phyloP scores from a whole-genome alignment of 257 asterid species.

The Coffea eugenioides region DNA sequence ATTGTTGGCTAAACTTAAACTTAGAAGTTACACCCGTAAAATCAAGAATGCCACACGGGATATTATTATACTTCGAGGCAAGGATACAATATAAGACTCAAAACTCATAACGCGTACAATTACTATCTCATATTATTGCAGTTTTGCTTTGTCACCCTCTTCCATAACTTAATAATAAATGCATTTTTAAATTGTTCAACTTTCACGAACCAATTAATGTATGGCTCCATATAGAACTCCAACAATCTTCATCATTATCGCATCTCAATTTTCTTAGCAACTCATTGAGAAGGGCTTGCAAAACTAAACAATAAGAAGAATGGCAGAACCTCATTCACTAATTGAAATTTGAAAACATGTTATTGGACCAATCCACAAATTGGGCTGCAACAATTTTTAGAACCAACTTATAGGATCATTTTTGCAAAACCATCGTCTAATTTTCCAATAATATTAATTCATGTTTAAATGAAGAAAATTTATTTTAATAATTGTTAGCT shows the following conservation, averaged over 20 bases:
- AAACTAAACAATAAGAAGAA: too few relatives aligned
- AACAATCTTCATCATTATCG: too few relatives aligned
- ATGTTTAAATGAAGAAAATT: too few relatives aligned
- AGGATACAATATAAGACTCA: neutral
- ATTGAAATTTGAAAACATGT: too few relatives aligned
- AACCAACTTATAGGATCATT: neutral
- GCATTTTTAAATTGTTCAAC: neutral
- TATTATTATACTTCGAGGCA: neutral
- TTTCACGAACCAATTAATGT: neutral
- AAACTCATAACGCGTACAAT: constrained; percentile 6
- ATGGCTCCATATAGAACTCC: neutral
- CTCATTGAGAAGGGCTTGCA: neutral
- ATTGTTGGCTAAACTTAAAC: too few relatives aligned
- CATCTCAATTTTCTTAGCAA: neutral
- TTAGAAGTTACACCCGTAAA: too few relatives aligned
- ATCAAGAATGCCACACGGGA: neutral
- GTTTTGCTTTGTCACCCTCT: neutral
- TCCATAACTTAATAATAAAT: constrained; percentile 8
- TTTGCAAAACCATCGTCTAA: too few relatives aligned
- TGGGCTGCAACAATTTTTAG: neutral
- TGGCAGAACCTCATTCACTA: neutral
- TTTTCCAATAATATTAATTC: neutral
- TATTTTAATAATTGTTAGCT: neutral
- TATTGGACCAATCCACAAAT: neutral
- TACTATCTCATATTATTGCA: constrained; percentile 8